Conservation (phyloP, 805 yeast species). For the Metahyphopichia silvanorum region DNA sequence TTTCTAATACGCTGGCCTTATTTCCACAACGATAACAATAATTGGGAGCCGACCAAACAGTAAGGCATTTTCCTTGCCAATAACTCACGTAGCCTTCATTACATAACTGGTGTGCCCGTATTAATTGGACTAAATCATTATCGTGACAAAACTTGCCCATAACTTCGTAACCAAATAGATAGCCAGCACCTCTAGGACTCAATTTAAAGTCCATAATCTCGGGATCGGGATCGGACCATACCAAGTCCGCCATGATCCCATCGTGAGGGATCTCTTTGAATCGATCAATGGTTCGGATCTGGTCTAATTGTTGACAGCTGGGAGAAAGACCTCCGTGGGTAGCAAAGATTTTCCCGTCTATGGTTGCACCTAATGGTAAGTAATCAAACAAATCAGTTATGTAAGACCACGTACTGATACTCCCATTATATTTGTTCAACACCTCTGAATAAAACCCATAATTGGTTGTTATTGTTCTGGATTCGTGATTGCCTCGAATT, state of each 20-base stretch:
- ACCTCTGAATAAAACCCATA: constrained; percentile 98
- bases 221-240: constrained; percentile 98
- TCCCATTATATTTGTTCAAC: constrained; percentile 76
- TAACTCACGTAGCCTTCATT: constrained; percentile 93
- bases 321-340: constrained; percentile 98
- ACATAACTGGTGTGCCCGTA: constrained; percentile 94
- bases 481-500: constrained; percentile 94
- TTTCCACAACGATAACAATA: constrained; percentile 97
- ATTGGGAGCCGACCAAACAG: constrained; percentile 99
- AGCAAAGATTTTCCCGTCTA: constrained; percentile 86
- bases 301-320: constrained; percentile 89
- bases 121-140: constrained; percentile 75
- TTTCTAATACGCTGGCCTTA: constrained; percentile 93
- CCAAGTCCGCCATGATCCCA: constrained; percentile 98
- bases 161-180: constrained; percentile 88
- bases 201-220: constrained; percentile 76
- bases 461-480: constrained; percentile 93
- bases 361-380: constrained; percentile 82
- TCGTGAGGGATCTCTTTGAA: constrained; percentile 97
- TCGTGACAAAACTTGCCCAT: constrained; percentile 80
- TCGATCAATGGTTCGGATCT: constrained; percentile 84
- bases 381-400: constrained; percentile 94
- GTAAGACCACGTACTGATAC: constrained; percentile 74
- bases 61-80: constrained; percentile 86
- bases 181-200: constrained; percentile 97